phyloP scores from a whole-genome alignment of 495 filamentous ascomycete species.

The Lichenothelia convexa region DNA sequence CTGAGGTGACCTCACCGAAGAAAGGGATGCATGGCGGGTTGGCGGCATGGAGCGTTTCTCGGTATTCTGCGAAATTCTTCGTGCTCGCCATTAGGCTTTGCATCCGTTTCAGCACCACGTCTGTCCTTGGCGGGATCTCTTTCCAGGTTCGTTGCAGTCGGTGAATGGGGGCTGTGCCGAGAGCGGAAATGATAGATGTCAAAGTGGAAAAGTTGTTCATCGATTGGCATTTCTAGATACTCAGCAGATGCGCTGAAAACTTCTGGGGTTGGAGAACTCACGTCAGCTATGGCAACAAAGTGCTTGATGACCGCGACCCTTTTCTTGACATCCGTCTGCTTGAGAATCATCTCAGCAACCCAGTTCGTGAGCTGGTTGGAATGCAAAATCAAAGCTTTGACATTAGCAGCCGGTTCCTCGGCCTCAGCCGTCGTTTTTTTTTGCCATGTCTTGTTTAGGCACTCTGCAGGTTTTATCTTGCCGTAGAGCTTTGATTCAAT shows the following conservation, averaged over 20 bases:
- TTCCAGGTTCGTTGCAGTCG: constrained; percentile 90
- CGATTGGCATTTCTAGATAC: constrained; percentile 63
- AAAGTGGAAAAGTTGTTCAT: constrained; percentile 96
- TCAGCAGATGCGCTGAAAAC: background rate
- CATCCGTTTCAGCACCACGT: constrained; percentile 67
- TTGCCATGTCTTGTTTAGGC: constrained; percentile 95
- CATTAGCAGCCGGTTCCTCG: constrained; percentile 78
- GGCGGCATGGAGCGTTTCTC: constrained; percentile 76
- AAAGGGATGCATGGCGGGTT: constrained; percentile 97
- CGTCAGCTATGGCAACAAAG: constrained; percentile 90
- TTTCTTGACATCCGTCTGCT: constrained; percentile 82
- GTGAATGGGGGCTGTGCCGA: constrained; percentile 85
- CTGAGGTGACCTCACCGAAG: constrained; percentile 49
- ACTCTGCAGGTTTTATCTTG: constrained; percentile 89
- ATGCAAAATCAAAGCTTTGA: constrained; percentile 89
- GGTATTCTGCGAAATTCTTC: constrained; percentile 95
- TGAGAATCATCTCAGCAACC: constrained; percentile 99
- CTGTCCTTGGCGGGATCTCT: constrained; percentile 70
- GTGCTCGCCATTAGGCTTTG: constrained; percentile 90
- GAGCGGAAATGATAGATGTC: constrained; percentile 94
- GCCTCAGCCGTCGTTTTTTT: constrained; percentile 73
- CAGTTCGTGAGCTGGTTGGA: constrained; percentile 98
- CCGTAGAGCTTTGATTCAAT: constrained; percentile 89
- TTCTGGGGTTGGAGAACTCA: too few species aligned
- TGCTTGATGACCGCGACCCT: constrained; percentile 96